phyloP scores from a whole-genome alignment of 2,329 filamentous ascomycete species.

The Stachybotrys elegans region DNA sequence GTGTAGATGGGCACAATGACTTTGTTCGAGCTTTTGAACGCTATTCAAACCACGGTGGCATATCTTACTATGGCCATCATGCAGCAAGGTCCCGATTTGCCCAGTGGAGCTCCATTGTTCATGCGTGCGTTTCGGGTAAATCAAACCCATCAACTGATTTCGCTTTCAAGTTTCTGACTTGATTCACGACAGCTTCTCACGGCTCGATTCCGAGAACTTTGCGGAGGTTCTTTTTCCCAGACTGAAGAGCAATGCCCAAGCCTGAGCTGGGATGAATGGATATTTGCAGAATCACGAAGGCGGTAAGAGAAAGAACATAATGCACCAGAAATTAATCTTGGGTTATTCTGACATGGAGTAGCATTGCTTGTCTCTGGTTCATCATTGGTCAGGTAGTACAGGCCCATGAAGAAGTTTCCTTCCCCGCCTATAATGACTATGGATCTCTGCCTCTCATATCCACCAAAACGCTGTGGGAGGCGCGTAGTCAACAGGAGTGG shows the following conservation, averaged over 20 bases:
- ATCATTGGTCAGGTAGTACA: conserved; percentile 16
- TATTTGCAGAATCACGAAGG: conserved; percentile 23
- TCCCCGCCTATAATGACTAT: conserved; percentile 4
- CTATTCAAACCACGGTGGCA: too few relatives aligned
- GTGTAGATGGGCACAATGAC: too few relatives aligned
- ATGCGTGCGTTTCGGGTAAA: conserved; percentile 14
- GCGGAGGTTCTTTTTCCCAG: conserved; percentile 6
- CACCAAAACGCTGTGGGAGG: conserved; percentile 17
- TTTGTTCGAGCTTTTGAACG: too few relatives aligned
- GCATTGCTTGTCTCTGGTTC: conserved; percentile 18
- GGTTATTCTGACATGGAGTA: conserved; percentile 3
- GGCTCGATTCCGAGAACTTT: conserved; percentile 6
- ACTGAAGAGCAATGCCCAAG: conserved; percentile 12
- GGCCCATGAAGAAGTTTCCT: conserved; percentile 8
- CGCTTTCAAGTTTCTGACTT: not conserved
- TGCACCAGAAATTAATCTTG: accelerated
- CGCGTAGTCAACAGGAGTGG: conserved; percentile 18
- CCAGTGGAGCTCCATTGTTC: conserved; percentile 3
- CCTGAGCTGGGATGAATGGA: conserved; percentile 22
- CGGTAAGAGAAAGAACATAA: conserved; percentile 7
- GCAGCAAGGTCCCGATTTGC: conserved; percentile 9
- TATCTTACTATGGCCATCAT: conserved; percentile 25
- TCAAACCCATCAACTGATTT: accelerated
- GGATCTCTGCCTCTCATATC: conserved; percentile 12
- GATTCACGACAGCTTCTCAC: conserved; percentile 10